Evolutionary conservation across 768 basidiomycete species (phyloP), one percentile per base, ranked within the genome.

Genomic region (Auricularia sp.): DNA sequence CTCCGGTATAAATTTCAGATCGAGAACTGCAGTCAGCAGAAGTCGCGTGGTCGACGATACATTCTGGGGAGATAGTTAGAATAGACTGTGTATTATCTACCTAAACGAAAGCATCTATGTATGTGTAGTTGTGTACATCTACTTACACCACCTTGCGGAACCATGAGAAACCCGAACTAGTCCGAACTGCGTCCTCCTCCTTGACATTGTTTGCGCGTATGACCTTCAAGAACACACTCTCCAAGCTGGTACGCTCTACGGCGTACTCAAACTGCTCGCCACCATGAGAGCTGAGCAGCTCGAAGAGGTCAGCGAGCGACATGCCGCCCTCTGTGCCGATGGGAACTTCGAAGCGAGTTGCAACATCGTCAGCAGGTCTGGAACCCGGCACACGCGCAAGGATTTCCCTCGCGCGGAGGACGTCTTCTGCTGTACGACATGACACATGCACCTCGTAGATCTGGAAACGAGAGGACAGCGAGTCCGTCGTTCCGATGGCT

Each of bases 371-470:
- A 3, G 84, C 84, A 76, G 84, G 81, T 3, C 82, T 79, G 16
- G 86, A 80, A 7, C 84, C 85, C 2, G 87, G 87, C 67, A 84
- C 83, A 3, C 73, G 78, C 4, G 82, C 69, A 86, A 89, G 87
- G 47, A 88, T 74, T 2, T 77, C 72, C 56, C 84, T 85, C 5
- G 87, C 86, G 65, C 77, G 79, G 5, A 73, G 68, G 16, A 83
- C 75, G 47, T 88, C 87, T 63, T 86, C 85, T 8, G 85, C 79
- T 0, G 83, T 84, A 1, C 82, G 83, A 66, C 85, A 86, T 1
- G 83, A 81, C 71, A 91, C 86, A 71, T 91, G 89, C 21, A 90
- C 84, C 69, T 90, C 88, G 72, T 92, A 91, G 1, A 80, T 83
- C 7, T 85, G 84, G 70, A 90, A 87, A 21, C 87, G 84, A 34